phyloP scores from a whole-genome alignment of 2,329 filamentous ascomycete genomes.

The Cladobotryum mycophilum region DNA sequence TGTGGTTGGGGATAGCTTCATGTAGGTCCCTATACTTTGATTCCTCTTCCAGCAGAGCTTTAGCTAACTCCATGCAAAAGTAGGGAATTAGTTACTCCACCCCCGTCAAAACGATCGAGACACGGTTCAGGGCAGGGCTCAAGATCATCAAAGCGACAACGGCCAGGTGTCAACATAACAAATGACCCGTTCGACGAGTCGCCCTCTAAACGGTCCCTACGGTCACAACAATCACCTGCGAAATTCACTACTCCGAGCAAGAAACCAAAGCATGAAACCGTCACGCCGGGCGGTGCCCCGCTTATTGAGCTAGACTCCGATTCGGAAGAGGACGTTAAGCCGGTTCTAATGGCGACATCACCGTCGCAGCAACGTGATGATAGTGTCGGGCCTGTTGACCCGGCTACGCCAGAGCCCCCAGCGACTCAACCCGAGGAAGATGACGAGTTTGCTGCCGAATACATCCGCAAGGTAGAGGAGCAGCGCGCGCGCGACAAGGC shows the following conservation, averaged over 20 bases:
- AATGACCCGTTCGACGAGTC: conserved; percentile 15
- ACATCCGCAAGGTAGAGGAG: conserved; percentile 36
- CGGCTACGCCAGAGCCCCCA: conserved; percentile 7
- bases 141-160: conserved; percentile 13
- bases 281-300: conserved; percentile 9
- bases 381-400: conserved; percentile 22
- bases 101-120: conserved; percentile 34
- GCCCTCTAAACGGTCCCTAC: conserved; percentile 17
- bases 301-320: conserved; percentile 29
- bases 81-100: conserved; percentile 31
- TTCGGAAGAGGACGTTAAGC: conserved; percentile 13
- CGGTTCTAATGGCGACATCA: background rate
- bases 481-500: conserved; percentile 24
- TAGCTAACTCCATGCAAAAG: conserved; percentile 12
- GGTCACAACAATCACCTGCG: conserved; percentile 3
- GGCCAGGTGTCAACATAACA: conserved; percentile 12
- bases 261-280: background rate
- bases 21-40: conserved; percentile 13
- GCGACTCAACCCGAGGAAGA: conserved; percentile 21
- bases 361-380: conserved; percentile 13
- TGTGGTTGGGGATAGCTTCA: conserved; percentile 11
- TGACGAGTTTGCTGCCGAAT: conserved; percentile 40
- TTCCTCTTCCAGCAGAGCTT: background rate
- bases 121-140: conserved; percentile 15
- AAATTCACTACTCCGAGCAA: conserved; percentile 8